phyloP scores from a whole-genome alignment of 2,329 filamentous ascomycete genomes.

The Monosporascus sp. region DNA sequence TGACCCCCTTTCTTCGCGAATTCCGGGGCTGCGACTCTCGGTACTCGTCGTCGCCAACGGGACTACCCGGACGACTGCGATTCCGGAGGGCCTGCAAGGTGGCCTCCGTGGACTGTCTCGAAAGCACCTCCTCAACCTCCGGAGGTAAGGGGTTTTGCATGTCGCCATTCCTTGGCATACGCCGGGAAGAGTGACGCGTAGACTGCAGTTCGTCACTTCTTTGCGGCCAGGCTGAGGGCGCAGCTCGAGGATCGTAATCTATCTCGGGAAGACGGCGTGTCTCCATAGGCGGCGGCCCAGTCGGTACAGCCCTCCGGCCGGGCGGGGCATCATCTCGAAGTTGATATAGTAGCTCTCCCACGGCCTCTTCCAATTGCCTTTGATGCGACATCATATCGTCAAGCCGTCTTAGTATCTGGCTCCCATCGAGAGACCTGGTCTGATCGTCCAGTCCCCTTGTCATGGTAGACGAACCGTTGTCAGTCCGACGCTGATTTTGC shows the following conservation, averaged over 20 bases:
- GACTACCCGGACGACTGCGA: background rate
- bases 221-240: background rate
- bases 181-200: background rate
- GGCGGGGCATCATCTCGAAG: background rate
- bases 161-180: background rate
- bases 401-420: background rate
- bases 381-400: constrained; percentile 2
- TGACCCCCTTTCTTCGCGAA: background rate
- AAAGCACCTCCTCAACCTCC: background rate
- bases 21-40: background rate
- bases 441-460: background rate
- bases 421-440: background rate
- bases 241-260: background rate
- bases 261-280: background rate
- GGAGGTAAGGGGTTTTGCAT: background rate
- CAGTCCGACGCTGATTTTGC: background rate
- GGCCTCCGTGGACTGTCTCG: constrained; percentile 1
- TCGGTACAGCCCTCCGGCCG: background rate
- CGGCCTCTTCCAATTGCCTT: background rate
- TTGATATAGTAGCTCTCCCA: background rate
- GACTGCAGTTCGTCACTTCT: background rate
- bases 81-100: constrained; percentile 1
- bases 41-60: background rate
- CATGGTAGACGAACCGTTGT: background rate
- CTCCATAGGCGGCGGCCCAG: background rate